Evolutionary conservation across 176 grass and related monocot species (phyloP).

Genomic region (Microstegium vimineum): DNA sequence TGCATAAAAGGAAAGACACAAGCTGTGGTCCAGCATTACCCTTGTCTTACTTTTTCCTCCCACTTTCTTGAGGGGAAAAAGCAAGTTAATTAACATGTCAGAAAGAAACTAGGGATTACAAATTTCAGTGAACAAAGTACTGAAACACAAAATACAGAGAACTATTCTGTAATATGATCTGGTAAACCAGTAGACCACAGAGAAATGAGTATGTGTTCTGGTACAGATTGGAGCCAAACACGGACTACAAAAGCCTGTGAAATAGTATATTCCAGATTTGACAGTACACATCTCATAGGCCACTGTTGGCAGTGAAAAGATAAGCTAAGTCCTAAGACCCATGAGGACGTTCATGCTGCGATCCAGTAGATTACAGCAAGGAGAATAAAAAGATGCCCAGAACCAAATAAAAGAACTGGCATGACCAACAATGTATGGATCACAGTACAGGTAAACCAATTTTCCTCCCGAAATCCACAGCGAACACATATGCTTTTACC

Average conservation of each 20-base stretch:
- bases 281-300: constrained; percentile 14
- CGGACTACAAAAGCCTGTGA: background rate
- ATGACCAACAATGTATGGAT: background rate
- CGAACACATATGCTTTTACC: background rate
- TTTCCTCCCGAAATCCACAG: background rate
- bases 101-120: background rate
- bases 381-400: background rate
- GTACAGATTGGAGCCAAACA: background rate
- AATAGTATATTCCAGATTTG: background rate
- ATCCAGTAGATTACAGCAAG: background rate
- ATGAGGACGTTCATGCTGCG: background rate
- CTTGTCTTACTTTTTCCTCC: background rate
- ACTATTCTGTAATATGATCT: background rate
- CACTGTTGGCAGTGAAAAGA: background rate
- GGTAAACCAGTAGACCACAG: background rate
- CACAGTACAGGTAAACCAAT: background rate
- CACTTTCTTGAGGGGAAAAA: background rate
- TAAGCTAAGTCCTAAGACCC: background rate
- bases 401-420: background rate
- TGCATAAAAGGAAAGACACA: background rate
- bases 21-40: background rate
- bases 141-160: background rate
- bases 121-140: constrained; percentile 11
- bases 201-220: background rate
- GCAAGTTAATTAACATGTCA: background rate